Percentiles rank a stretch among this genome's conserved stretches.
Conservation (phyloP, 805 yeast genomes). For the Monosporozyma aerobia region DNA sequence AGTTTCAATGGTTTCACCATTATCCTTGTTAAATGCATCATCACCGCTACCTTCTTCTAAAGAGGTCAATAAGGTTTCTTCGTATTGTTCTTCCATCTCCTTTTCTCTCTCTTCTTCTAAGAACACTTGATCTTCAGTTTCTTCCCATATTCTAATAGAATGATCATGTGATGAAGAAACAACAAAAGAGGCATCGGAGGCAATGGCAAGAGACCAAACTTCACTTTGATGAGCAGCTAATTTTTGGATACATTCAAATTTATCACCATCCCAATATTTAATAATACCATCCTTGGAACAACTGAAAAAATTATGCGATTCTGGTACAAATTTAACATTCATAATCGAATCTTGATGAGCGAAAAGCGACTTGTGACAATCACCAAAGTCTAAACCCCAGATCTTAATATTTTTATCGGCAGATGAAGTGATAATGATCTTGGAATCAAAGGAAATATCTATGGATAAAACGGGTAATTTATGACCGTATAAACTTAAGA, state of each 20-base stretch:
- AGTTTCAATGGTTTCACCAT: conserved; percentile 42
- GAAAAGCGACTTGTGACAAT: conserved; percentile 91
- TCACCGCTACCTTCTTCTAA: conserved; percentile 49
- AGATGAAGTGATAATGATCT: conserved; percentile 81
- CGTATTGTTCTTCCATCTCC: conserved; percentile 88
- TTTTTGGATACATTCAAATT: conserved; percentile 87
- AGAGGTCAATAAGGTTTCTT: conserved; percentile 64
- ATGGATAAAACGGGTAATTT: conserved; percentile 89
- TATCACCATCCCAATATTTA: conserved; percentile 98
- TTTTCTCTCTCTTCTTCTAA: conserved; percentile 93
- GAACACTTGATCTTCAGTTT: conserved; percentile 91
- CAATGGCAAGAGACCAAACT: conserved; percentile 85
- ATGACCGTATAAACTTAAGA: conserved; percentile 86
- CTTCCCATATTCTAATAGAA: conserved; percentile 85
- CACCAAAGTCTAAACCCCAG: conserved; percentile 99
- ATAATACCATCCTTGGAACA: conserved; percentile 81
- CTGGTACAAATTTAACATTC: conserved; percentile 76
- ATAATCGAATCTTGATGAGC: conserved; percentile 96
- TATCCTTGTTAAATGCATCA: conserved; percentile 33
- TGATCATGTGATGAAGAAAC: conserved; percentile 89
- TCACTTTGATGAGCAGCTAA: conserved; percentile 82
- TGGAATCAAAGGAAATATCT: conserved; percentile 84
- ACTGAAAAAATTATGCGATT: conserved; percentile 82
- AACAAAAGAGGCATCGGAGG: conserved; percentile 59
- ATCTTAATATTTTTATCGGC: conserved; percentile 96